phyloP scores from a whole-genome alignment of 2,329 filamentous ascomycete genomes.

The Aspergillus ibericus region DNA sequence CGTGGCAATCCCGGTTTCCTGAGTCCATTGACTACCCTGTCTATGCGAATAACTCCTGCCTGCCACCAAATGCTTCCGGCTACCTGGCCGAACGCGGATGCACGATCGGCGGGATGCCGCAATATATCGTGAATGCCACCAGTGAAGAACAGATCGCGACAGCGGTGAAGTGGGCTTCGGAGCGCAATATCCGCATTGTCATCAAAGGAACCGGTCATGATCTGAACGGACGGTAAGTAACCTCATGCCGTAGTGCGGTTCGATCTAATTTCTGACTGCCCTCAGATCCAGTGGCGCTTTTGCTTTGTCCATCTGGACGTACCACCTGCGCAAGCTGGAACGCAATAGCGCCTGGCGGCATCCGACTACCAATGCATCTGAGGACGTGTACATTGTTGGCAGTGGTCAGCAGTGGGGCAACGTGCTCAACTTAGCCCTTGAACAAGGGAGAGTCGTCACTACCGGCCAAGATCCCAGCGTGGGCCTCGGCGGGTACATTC shows the following conservation, averaged over 20 bases:
- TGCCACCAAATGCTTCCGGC: conserved; percentile 27
- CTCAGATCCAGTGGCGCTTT: conserved; percentile 44
- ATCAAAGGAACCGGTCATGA: conserved; percentile 30
- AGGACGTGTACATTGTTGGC: conserved; percentile 17
- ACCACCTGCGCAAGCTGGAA: conserved; percentile 42
- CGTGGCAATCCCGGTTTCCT: conserved; percentile 32
- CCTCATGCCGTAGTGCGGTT: no score
- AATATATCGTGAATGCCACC: conserved; percentile 37
- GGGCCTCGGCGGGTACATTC: conserved; percentile 40
- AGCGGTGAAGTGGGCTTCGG: conserved; percentile 30
- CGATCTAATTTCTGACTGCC: background rate
- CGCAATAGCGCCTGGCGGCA: conserved; percentile 17
- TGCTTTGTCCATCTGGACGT: conserved; percentile 50
- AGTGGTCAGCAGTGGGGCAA: conserved; percentile 21
- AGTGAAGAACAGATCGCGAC: conserved; percentile 27
- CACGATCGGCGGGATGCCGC: conserved; percentile 29
- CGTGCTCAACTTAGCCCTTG: conserved; percentile 20
- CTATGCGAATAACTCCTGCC: conserved; percentile 36
- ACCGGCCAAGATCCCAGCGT: conserved; percentile 58
- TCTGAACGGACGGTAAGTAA: conserved; percentile 22
- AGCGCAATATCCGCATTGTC: conserved; percentile 25
- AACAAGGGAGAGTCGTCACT: conserved; percentile 38
- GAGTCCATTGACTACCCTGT: conserved; percentile 34
- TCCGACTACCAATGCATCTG: conserved; percentile 11
- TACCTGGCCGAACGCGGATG: conserved; percentile 29